These are phyloP conservation scores for Eucalyptus regnans DNA, from an alignment of 345 rosid species.

Conservation along the genomic window DNA sequence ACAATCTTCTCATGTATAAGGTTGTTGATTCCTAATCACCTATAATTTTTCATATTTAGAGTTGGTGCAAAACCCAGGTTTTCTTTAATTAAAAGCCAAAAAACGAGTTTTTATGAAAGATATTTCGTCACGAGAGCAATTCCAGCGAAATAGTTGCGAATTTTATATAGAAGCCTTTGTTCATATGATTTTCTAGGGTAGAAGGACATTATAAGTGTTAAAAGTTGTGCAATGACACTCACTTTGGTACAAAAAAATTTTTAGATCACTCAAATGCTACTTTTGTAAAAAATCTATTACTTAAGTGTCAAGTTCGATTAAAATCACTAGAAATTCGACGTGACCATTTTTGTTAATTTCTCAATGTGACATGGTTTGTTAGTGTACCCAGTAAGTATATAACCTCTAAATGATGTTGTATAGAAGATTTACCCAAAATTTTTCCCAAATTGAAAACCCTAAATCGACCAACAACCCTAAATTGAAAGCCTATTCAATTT, in stretches of 20 bases:
- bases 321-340: rapidly evolving
- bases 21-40: neutral
- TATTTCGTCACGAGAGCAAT: rapidly evolving
- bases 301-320: no score
- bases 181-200: neutral
- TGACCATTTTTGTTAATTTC: no score
- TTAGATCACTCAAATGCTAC: no score
- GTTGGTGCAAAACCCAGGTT: neutral
- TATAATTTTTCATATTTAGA: neutral
- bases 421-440: no score
- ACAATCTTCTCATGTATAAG: no score
- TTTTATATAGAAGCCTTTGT: neutral
- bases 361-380: rapidly evolving
- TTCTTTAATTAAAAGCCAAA: neutral
- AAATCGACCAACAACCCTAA: no score
- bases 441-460: no score
- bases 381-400: rapidly evolving
- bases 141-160: rapidly evolving
- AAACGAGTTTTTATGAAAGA: rapidly evolving
- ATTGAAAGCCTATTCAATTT: no score
- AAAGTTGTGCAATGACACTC: rapidly evolving
- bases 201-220: no score
- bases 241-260: rapidly evolving
- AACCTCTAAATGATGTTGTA: no score
- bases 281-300: rapidly evolving